Conservation (phyloP, 257 asterid genomes). For the Asclepias syriaca region DNA sequence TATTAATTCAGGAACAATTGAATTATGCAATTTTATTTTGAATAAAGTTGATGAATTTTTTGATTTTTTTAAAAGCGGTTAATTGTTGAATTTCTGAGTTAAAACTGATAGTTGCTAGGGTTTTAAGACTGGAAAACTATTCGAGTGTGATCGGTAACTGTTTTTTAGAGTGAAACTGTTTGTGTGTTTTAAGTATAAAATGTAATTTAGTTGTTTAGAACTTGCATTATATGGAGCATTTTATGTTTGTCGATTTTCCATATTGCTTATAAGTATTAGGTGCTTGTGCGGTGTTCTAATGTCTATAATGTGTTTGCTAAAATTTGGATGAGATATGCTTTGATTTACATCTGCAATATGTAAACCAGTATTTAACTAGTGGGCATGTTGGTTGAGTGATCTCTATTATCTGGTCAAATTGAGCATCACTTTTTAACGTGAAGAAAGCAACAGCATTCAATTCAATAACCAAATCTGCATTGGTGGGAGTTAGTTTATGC, state of each 20-base stretch:
- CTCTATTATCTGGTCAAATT: not conserved
- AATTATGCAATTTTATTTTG: not conserved
- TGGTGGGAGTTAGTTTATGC: not conserved
- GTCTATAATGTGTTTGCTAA: not conserved
- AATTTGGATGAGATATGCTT: not conserved
- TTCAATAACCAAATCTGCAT: not conserved
- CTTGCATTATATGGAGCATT: not conserved
- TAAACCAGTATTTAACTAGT: not conserved
- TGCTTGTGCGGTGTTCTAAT: not conserved
- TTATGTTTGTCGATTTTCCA: not conserved
- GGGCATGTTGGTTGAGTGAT: not conserved
- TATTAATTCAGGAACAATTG: not conserved
- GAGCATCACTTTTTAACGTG: not conserved
- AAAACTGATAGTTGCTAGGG: not conserved
- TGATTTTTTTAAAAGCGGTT: not conserved
- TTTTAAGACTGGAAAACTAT: not conserved
- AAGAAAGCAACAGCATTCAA: not conserved
- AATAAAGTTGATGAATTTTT: not conserved
- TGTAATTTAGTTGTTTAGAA: not conserved
- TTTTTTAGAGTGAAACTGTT: not conserved
- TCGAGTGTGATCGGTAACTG: not conserved
- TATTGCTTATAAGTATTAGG: not conserved
- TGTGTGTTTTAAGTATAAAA: not conserved
- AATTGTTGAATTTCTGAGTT: not conserved
- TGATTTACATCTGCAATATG: not conserved